phyloP scores from a whole-genome alignment of 2,329 filamentous ascomycete species.

The Fusarium albosuccineum region DNA sequence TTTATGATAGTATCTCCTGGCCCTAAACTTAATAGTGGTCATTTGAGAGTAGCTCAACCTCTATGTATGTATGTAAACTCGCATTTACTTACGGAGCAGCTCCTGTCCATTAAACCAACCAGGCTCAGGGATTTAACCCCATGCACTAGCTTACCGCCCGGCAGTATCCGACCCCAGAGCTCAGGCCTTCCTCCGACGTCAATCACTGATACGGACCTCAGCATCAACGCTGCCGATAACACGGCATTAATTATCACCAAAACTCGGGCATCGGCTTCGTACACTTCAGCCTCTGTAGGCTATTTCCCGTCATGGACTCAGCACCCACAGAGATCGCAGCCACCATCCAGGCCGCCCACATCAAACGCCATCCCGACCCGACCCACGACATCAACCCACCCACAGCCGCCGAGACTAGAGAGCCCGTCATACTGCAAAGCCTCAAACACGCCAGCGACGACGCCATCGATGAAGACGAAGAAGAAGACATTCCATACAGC shows the following conservation, averaged over 20 bases:
- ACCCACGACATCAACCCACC: constrained; percentile 84
- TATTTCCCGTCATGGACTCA: constrained; percentile 60
- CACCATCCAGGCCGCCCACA: constrained; percentile 83
- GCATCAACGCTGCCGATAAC: background rate
- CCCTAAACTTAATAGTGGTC: too few species aligned
- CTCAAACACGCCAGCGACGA: constrained; percentile 41
- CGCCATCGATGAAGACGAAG: constrained; percentile 60
- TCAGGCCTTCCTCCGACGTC: constrained; percentile 34
- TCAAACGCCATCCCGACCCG: constrained; percentile 79
- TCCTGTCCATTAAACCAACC: too few species aligned
- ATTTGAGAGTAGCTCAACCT: too few species aligned
- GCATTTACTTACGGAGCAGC: too few species aligned
- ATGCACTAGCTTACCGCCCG: constrained; percentile 45
- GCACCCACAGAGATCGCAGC: constrained; percentile 78
- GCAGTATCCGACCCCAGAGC: constrained; percentile 41
- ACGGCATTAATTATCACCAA: background rate
- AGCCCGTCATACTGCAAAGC: constrained; percentile 46
- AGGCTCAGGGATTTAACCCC: background rate
- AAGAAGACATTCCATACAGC: constrained; percentile 78
- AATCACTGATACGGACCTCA: constrained; percentile 21
- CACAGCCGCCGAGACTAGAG: constrained; percentile 75
- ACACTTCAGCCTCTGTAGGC: background rate
- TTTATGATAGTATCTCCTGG: too few species aligned
- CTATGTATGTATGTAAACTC: too few species aligned
- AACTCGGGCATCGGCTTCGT: background rate